phyloP scores from a whole-genome alignment of 2,329 filamentous ascomycete genomes.

The Sporothrix protearum region DNA sequence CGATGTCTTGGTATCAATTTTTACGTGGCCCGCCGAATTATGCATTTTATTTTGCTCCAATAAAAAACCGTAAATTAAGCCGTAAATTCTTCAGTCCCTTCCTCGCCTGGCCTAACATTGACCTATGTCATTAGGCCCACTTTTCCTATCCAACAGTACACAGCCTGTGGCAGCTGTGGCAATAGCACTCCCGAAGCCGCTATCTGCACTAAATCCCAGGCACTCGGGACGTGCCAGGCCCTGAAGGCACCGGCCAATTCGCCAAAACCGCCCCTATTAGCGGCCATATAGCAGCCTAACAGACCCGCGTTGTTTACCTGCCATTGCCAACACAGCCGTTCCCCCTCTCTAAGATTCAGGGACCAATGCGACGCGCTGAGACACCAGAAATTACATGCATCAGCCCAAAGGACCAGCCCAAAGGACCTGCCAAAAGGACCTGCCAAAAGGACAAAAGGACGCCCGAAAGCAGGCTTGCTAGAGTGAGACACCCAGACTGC shows the following conservation, averaged over 20 bases:
- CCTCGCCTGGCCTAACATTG: neutral
- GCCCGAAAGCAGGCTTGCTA: neutral
- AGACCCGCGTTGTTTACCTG: neutral
- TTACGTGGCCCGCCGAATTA: neutral
- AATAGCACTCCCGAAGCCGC: neutral
- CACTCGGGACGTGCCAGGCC: slow-evolving; percentile 8
- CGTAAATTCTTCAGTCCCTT: neutral
- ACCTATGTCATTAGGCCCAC: slow-evolving; percentile 16
- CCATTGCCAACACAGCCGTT: neutral
- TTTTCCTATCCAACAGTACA: neutral
- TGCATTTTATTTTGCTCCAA: neutral
- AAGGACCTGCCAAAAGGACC: too few species aligned
- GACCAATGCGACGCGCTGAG: slow-evolving; percentile 24
- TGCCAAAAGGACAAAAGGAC: too few species aligned
- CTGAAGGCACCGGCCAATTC: slow-evolving; percentile 9
- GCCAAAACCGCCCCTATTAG: too few species aligned
- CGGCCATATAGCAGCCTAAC: neutral
- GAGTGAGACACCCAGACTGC: neutral
- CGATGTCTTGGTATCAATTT: slow-evolving; percentile 10
- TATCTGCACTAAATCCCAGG: slow-evolving; percentile 10
- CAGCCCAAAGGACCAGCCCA: neutral
- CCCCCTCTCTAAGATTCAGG: neutral
- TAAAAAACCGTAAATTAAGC: too few species aligned
- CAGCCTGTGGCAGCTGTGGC: neutral
- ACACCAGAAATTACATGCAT: slow-evolving; percentile 15